phyloP scores from a whole-genome alignment of 495 filamentous ascomycete species.

The Hyaloscypha hepaticicola region DNA sequence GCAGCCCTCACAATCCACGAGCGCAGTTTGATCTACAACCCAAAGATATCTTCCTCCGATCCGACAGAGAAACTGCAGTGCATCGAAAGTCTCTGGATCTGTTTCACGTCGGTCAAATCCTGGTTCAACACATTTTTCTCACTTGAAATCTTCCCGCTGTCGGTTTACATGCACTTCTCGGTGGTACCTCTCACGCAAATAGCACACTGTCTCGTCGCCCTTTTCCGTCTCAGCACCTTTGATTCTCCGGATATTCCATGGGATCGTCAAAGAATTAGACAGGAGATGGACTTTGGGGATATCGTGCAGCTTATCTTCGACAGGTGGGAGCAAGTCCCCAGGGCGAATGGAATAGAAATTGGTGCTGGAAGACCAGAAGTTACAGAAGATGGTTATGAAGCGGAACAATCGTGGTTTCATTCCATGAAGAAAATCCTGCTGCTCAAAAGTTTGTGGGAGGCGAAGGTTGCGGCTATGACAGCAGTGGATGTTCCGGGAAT shows the following conservation, averaged over 20 bases:
- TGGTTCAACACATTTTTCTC: background rate
- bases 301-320: background rate
- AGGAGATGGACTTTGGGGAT: background rate
- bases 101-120: conserved; percentile 1
- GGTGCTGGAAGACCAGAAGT: background rate
- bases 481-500: background rate
- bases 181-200: background rate
- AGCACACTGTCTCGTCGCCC: background rate
- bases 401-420: background rate
- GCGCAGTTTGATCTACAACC: background rate
- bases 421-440: background rate
- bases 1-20: conserved; percentile 8
- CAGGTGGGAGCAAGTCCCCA: background rate
- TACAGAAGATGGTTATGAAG: background rate
- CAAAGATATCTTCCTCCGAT: background rate
- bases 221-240: conserved; percentile 4
- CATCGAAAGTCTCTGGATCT: conserved; percentile 1
- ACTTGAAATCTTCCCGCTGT: background rate
- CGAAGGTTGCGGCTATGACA: background rate
- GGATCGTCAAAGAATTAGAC: background rate
- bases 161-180: background rate
- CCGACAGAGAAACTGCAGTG: background rate
- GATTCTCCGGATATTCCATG: background rate
- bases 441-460: background rate
- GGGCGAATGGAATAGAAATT: background rate